phyloP scores from a whole-genome alignment of 352 stramenopile species.

The Peronosclerospora sorghi region DNA sequence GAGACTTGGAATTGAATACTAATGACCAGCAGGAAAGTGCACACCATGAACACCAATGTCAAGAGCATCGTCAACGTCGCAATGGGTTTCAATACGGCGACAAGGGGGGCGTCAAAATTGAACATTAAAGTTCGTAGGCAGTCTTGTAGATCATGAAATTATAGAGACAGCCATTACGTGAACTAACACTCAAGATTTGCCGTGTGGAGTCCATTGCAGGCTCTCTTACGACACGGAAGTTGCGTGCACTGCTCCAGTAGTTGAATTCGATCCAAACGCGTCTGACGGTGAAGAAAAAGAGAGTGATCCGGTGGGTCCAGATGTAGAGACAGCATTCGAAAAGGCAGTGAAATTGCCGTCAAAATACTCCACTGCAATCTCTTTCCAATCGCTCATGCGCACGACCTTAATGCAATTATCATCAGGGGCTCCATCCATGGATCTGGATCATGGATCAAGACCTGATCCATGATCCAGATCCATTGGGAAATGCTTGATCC shows the following conservation, averaged over 20 bases:
- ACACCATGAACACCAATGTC: conserved; percentile 42
- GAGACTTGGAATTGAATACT: conserved; percentile 42
- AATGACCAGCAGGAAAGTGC: conserved; percentile 30
- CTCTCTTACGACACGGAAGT: conserved; percentile 39
- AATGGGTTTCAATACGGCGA: conserved; percentile 49
- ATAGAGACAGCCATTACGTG: conserved; percentile 75
- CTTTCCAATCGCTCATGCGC: conserved; percentile 86
- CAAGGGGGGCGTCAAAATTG: conserved; percentile 44
- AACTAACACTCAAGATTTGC: conserved; percentile 84
- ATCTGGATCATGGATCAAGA: too few species aligned
- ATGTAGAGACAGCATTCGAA: neutral
- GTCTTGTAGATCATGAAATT: conserved; percentile 83
- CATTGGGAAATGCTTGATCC: too few species aligned
- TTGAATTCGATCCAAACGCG: conserved; percentile 10
- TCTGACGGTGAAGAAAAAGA: conserved; percentile 16
- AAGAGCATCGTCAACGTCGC: conserved; percentile 48
- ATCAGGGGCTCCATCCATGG: too few species aligned
- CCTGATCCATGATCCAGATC: too few species aligned
- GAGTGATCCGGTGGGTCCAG: conserved; percentile 7
- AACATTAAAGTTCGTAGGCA: conserved; percentile 45
- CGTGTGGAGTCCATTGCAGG: conserved; percentile 82
- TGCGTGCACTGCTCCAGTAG: conserved; percentile 15
- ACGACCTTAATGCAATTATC: conserved; percentile 89
- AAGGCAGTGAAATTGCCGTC: conserved; percentile 40
- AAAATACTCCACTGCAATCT: conserved; percentile 70